Percentiles rank a stretch among this genome's conserved stretches.
phyloP scores from a whole-genome alignment of 176 grass and related monocot genomes.

The Elymus sibiricus region DNA sequence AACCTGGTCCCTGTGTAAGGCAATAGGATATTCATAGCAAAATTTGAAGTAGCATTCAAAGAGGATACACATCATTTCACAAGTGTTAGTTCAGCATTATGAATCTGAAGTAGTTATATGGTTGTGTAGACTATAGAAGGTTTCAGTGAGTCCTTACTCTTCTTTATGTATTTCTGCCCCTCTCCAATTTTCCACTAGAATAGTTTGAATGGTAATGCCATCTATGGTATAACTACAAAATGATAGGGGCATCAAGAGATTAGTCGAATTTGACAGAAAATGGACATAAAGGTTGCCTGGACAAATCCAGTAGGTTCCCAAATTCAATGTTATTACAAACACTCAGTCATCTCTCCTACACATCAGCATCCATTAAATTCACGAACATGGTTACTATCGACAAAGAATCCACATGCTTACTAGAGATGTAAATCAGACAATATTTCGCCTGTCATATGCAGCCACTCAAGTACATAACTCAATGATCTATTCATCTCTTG shows the following conservation, averaged over 20 bases:
- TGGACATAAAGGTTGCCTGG: background rate
- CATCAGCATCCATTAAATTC: slow-evolving; percentile 15
- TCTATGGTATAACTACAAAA: slow-evolving; percentile 6
- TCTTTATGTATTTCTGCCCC: background rate
- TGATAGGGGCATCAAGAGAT: background rate
- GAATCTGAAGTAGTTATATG: slow-evolving; percentile 19
- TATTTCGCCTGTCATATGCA: background rate
- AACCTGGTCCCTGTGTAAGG: slow-evolving; percentile 70
- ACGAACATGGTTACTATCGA: background rate
- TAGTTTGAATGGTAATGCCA: background rate
- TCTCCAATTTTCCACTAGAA: slow-evolving; percentile 3
- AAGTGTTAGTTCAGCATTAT: slow-evolving; percentile 6
- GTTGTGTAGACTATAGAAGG: slow-evolving; percentile 31
- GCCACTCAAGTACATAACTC: slow-evolving; percentile 25
- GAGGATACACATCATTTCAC: slow-evolving; percentile 11
- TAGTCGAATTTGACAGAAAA: slow-evolving; percentile 20
- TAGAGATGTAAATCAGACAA: background rate
- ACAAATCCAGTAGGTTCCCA: background rate
- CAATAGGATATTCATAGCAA: slow-evolving; percentile 54
- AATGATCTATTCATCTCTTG: slow-evolving; percentile 26
- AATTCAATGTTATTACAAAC: background rate
- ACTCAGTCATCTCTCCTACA: slow-evolving; percentile 11
- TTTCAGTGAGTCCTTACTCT: slow-evolving; percentile 3
- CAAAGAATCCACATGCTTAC: slow-evolving; percentile 3
- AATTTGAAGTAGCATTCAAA: slow-evolving; percentile 11